Conservation (phyloP, 2,329 filamentous ascomycete species). For the Onygenales sp. region DNA sequence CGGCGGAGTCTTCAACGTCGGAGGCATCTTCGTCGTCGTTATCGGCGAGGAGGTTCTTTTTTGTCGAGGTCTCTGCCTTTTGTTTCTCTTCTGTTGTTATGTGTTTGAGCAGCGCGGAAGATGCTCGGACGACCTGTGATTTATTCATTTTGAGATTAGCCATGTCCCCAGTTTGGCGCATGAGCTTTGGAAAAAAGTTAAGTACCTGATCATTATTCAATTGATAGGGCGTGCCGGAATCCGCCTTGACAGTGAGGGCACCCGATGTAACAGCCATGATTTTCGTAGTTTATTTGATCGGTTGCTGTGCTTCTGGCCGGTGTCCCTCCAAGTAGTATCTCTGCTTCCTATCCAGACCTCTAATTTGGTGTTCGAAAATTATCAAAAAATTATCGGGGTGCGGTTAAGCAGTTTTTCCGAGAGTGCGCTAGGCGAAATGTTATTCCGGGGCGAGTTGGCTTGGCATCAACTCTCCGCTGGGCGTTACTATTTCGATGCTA, state of each 20-base stretch:
- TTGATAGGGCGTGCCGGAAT: conserved; percentile 37
- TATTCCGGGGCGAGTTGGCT: background rate
- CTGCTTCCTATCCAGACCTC: background rate
- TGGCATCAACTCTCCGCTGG: too few relatives aligned
- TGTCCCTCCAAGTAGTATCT: background rate
- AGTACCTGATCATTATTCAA: conserved; percentile 38
- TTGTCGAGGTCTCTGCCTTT: conserved; percentile 40
- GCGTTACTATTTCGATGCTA: too few relatives aligned
- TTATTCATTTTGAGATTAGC: conserved; percentile 7
- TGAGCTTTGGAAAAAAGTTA: background rate
- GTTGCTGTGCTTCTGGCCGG: conserved; percentile 3
- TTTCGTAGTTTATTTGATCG: background rate
- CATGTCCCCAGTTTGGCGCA: too few relatives aligned
- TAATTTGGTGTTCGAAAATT: conserved; percentile 12
- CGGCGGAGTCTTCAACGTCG: conserved; percentile 34
- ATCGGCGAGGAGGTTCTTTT: conserved; percentile 45
- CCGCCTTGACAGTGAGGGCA: conserved; percentile 31
- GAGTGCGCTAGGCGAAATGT: background rate
- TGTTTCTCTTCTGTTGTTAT: conserved; percentile 43
- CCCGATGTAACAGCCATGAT: conserved; percentile 30
- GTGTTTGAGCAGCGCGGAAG: conserved; percentile 49
- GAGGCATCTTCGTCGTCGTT: conserved; percentile 36
- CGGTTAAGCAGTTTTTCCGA: conserved; percentile 24
- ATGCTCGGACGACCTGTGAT: conserved; percentile 48
- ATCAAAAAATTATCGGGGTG: conserved; percentile 30